Evolutionary conservation across 2,329 filamentous ascomycete species (phyloP), one percentile per base, ranked within the genome.

Genomic region (Colletotrichum brevisporum): DNA sequence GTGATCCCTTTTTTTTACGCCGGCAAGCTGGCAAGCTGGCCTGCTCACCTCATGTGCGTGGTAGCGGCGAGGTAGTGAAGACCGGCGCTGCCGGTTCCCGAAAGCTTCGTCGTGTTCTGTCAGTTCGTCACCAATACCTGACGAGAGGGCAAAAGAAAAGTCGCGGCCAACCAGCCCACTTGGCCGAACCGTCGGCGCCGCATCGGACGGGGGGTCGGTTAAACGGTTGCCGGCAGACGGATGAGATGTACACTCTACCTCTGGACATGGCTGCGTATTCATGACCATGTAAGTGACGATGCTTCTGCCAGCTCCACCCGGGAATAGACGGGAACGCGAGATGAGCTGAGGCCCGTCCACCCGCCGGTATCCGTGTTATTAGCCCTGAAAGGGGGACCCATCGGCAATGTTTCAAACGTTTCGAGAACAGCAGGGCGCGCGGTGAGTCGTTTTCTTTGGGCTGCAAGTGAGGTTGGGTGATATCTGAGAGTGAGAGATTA

Each of bases 271-370:
- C 21, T 24, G 36, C 36, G 26, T 43, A 15, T 31, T 31, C 31
- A 36, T 51, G n/a, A n/a, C n/a, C 53, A n/a, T 56, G 26, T 45
- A 43, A 21, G 13, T 39, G 56, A 16, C 48, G 31, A 50, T 39
- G 21, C 21, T 24, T 24, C 21, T 24, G 21, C 9, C 61, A 51
- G 31, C 48, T 45, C 43, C 45, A 51, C 39, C 13, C 67, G 67
- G 63, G 67, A 69, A 61, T 69, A 60, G 62, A 69, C 67, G 62
- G 67, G 56, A 61, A 36, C 43, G 43, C 45, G 26, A 45, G 36
- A 53, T 39, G 54, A 59, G 62, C 47, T 53, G 55, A 60, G 63
- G 55, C 48, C 63, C 48, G 15, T 24, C 21, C 21, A 24, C 51
- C 21, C 53, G 61, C 45, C 43, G 24, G 45, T 59, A 64, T 10